Evolutionary conservation across 179 eudicot genomes (phyloP), one percentile per base, ranked within the genome.

Genomic region (Carnegiea gigantea): DNA sequence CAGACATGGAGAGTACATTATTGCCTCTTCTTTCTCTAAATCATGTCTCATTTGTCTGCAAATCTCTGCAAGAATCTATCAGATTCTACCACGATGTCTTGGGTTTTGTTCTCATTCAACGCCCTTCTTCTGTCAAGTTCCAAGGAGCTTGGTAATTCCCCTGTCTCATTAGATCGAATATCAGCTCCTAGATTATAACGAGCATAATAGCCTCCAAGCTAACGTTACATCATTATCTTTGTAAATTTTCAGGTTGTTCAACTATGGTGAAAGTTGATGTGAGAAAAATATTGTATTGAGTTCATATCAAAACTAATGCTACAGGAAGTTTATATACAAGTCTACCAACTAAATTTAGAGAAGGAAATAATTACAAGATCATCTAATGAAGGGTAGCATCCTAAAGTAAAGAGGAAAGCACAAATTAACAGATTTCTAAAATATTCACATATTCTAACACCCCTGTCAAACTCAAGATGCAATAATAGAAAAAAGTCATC

Each of bases 121-220:
- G 94, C 28, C 94, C 92, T 74, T 91, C 94, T 65, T 91, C 60
- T 54, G 15, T 91, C 74, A 83, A 88, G 38, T 90, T 90, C n/a
- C 85, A 88, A 79, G 94, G 94, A 13, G 92, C 92, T 79, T 91
- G 94, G 94, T 91, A 84, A 8, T 80, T 79, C 18, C 12, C 0
- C 28, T 67, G 15, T 9, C 13, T 4, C 12, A 14, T 6, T 24
- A 14, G 8, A 18, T 54, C 15, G n/a, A 14, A 17, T 54, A 21
- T 54, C n/a, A 54, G 60, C 11, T 51, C 11, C 60, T 54, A 17
- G 17, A 10, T 54, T 14, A 14, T 54, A 54, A 14, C 17, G 60
- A 18, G 4, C 60, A 21, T 14, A 17, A 54, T 54, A 0, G 21
- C 10, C 21, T 14, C 60, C 60, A 54, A 51, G 20, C 60, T 54